Evolutionary conservation across 1,139 yeast species (phyloP).

Genomic region (Geotrichum histeridarum): DNA sequence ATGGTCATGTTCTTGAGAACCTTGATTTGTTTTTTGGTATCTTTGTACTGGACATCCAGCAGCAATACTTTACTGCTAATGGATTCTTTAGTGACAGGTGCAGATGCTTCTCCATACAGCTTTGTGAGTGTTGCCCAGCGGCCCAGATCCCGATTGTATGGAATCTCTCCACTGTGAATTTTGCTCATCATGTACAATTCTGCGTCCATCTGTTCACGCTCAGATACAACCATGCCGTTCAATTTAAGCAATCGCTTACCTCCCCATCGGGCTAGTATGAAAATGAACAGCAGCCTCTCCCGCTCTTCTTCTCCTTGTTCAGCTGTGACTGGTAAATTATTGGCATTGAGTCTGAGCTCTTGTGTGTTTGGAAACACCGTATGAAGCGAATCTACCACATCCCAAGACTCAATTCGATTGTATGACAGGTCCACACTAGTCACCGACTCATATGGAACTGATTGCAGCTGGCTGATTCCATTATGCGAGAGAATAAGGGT

Average conservation of each 20-base stretch:
- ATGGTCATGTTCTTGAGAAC: slow-evolving; percentile 24
- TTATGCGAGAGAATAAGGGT: slow-evolving; percentile 29
- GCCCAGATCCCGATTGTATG: slow-evolving; percentile 31
- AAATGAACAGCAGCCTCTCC: slow-evolving; percentile 37
- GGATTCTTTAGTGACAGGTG: slow-evolving; percentile 11
- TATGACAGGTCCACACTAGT: slow-evolving; percentile 9
- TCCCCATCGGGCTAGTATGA: slow-evolving; percentile 49
- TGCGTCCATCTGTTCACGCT: slow-evolving; percentile 53
- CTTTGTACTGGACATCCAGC: slow-evolving; percentile 21
- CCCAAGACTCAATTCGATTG: slow-evolving; percentile 40
- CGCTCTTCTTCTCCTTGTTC: slow-evolving; percentile 31
- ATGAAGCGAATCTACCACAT: slow-evolving; percentile 44
- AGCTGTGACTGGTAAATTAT: slow-evolving; percentile 44
- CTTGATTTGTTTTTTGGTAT: slow-evolving; percentile 18
- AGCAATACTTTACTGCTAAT: slow-evolving; percentile 23
- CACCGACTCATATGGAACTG: neutral
- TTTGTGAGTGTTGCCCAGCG: slow-evolving; percentile 35
- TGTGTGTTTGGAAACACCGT: slow-evolving; percentile 39
- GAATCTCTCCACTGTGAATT: slow-evolving; percentile 39
- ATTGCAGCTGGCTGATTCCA: slow-evolving; percentile 18
- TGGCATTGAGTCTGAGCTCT: slow-evolving; percentile 48
- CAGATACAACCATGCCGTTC: slow-evolving; percentile 52
- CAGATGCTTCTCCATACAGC: slow-evolving; percentile 29
- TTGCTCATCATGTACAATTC: slow-evolving; percentile 62
- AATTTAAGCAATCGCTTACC: slow-evolving; percentile 38